Base-by-base conservation (phyloP, 2,329 filamentous ascomycete species). In the Monilinia fructicola region DNA sequence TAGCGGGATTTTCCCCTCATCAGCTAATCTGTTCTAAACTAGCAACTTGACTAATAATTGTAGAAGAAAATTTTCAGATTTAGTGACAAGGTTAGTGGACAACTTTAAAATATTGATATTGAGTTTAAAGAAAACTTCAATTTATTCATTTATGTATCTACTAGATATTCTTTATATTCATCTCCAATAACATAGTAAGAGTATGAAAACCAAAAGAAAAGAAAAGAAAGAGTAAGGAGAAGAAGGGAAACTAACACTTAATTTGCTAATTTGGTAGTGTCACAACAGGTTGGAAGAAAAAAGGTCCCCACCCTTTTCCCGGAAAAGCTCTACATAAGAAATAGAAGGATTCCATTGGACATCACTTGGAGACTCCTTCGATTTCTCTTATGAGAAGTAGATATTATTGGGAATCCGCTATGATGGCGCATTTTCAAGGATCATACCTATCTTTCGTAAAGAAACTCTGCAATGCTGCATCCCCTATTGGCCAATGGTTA, bases 201-300 rank as follows among this genome's bases (percentile, higher is more conserved):
- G 40, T 1, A 5, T 5, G 40, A 42, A 16, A 16, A 14, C 4
- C 12, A 5, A 4, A 42, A 14, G 38, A 40, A 40, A 14, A 40
- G 2, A 14, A 2, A 38, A 40, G 38, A 40, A 40, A 12, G 38
- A 40, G 9, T 2, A 63, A 44, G 48, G 4, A n/a, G 14, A 42
- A 42, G 21, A 35, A 38, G 38, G 0, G 16, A 23, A 10, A 23
- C 31, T 31, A 28, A 65, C 21, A 42, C 46, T 61, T 21, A 35
- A 56, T 9, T 46, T 46, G 50, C 26, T 65, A 35, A 62, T 60
- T 7, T 31, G 7, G 58, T 21, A 40, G 65, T 64, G 48, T 38
- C 35, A 65, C 61, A 38, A 54, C 59, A 67, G 59, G 58, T 67
- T 64, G 53, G 3, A 40, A 40, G 4, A 42, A 42, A 42, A 67